Evolutionary conservation across 257 asterid genomes (phyloP).

Genomic region (Nicotiana paniculata): DNA sequence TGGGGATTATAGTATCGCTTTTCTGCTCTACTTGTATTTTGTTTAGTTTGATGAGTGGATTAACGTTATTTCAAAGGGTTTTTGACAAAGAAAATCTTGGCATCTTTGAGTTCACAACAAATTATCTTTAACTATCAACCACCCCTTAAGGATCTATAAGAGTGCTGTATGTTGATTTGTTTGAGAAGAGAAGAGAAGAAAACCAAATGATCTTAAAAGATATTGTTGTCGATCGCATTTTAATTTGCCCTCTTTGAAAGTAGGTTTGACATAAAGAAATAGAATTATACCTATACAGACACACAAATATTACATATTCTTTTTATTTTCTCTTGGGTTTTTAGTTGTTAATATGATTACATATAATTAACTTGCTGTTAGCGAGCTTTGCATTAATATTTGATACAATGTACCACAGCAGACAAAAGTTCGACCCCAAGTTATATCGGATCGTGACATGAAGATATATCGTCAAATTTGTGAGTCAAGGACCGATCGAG

Average conservation of each 20-base stretch:
- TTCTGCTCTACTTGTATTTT: not conserved
- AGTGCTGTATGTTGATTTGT: not conserved
- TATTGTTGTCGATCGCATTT: not conserved
- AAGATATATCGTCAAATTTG: too few species aligned
- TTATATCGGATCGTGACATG: too few species aligned
- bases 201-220: not conserved
- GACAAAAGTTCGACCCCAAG: too few species aligned
- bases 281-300: not conserved
- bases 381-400: not conserved
- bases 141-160: not conserved
- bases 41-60: not conserved
- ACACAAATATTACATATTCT: too few species aligned
- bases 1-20: not conserved
- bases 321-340: not conserved
- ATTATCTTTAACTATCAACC: not conserved
- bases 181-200: not conserved
- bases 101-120: not conserved
- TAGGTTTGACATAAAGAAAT: not conserved
- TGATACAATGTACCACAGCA: not conserved
- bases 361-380: not conserved
- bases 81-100: not conserved
- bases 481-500: too few species aligned
- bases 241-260: not conserved
- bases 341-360: not conserved
- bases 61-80: not conserved